Evolutionary conservation across 148 eudicot genomes (phyloP), one percentile per base, ranked within the genome.

Genomic region (Vaccinium darrowii): DNA sequence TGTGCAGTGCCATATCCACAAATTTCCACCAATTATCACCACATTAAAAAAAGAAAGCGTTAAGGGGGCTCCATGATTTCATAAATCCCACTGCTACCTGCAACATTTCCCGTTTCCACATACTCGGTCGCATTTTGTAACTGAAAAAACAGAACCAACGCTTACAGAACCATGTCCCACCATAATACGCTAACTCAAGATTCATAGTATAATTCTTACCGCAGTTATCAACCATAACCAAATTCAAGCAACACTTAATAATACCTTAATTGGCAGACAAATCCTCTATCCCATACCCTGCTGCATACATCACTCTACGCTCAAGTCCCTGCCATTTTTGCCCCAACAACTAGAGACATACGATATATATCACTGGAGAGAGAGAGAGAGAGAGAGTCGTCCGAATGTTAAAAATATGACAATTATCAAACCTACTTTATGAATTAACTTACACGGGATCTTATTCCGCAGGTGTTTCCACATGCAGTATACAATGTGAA

Each of bases 361-460:
- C 3, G n/a, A n/a, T n/a, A 63, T 63, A 27, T 9, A 63, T 62
- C 27, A 63, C 3, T 63, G 27, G 49, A 27, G 43, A 3, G 47
- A 72, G 43, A 36, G 39, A 14, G 39, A 14, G 19, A 5, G 39
- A 25, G 39, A 71, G 30, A 27, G 13, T 30, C 13, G 18, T 33
- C 47, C 13, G 19, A 43, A 75, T 47, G 27, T 47, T 43, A 0
- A 36, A 16, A 74, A 25, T 16, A 51, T n/a, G 57, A 7, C 8
- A 50, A 77, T 77, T 23, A 77, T 6, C 14, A 12, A 33, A 51
- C 57, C 30, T 49, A 50, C 1, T 27, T 25, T 16, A 14, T 27
- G 74, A 69, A 67, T 67, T 23, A 63, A 76, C 56, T 7, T 50
- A 52, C 65, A 79, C 6, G 19, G 82, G 67, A 57, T 56, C 82